These are phyloP conservation scores for Lachancea fermentati DNA, from an alignment of 805 yeast species.

Conservation along the genomic window DNA sequence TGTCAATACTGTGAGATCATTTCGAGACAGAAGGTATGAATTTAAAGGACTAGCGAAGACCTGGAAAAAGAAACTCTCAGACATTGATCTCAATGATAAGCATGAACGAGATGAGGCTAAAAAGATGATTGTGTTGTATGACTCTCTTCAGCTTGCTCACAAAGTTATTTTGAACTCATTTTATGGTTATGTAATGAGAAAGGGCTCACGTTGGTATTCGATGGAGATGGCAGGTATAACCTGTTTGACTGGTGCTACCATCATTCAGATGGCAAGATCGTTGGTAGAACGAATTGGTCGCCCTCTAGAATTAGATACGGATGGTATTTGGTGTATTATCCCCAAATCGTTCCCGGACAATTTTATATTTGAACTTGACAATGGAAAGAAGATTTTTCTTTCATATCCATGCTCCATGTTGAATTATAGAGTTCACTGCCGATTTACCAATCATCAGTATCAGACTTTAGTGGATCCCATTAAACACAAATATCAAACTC, in stretches of 20 bases:
- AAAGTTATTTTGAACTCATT: conserved; percentile 94
- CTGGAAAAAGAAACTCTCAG: conserved; percentile 79
- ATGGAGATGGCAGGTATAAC: conserved; percentile 99
- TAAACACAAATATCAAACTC: conserved; percentile 62
- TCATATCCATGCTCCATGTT: conserved; percentile 97
- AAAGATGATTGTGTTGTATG: conserved; percentile 90
- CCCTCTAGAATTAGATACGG: conserved; percentile 94
- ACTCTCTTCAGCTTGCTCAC: conserved; percentile 93
- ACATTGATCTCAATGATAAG: conserved; percentile 47
- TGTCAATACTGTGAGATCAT: conserved; percentile 87
- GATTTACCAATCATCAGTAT: conserved; percentile 91
- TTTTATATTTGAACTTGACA: conserved; percentile 59
- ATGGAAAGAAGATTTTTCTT: conserved; percentile 70
- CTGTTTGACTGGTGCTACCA: conserved; percentile 95
- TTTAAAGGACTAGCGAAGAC: conserved; percentile 89
- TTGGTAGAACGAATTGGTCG: conserved; percentile 90
- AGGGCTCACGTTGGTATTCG: conserved; percentile 98
- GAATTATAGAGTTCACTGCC: conserved; percentile 84
- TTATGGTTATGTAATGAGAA: conserved; percentile 98
- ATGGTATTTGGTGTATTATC: conserved; percentile 98
- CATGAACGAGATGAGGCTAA: conserved; percentile 80
- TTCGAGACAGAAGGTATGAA: conserved; percentile 94
- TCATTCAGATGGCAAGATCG: conserved; percentile 93
- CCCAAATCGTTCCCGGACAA: conserved; percentile 94
- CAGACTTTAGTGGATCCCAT: conserved; percentile 76